These are phyloP conservation scores for Geranium brycei DNA, from an alignment of 345 rosid species.

Conservation along the genomic window DNA sequence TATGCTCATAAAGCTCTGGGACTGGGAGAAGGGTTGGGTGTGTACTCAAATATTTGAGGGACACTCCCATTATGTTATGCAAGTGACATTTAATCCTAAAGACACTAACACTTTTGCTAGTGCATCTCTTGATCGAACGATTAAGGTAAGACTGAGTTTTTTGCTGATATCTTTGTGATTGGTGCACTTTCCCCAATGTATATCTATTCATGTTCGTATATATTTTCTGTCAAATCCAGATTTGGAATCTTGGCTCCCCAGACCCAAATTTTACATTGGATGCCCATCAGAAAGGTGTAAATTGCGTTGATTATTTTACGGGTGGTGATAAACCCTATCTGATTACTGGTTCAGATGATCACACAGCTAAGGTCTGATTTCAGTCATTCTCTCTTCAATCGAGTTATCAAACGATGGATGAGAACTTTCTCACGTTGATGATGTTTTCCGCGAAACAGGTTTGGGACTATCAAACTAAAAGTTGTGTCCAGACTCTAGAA, in stretches of 20 bases:
- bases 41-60: slow-evolving; percentile 62
- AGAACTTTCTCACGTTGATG: slow-evolving; percentile 11
- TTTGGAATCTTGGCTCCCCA: slow-evolving; percentile 94
- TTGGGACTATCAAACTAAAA: slow-evolving; percentile 48
- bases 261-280: slow-evolving; percentile 86
- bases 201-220: slow-evolving; percentile 4
- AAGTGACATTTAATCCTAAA: no score
- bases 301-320: slow-evolving; percentile 55
- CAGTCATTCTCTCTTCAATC: neutral
- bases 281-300: slow-evolving; percentile 89
- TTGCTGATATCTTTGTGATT: neutral
- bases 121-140: slow-evolving; percentile 69
- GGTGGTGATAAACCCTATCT: slow-evolving; percentile 44
- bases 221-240: slow-evolving; percentile 27
- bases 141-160: slow-evolving; percentile 31
- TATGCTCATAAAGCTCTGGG: slow-evolving; percentile 77
- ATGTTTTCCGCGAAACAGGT: slow-evolving; percentile 34
- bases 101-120: slow-evolving; percentile 33
- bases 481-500: no score
- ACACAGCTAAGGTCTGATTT: slow-evolving; percentile 69
- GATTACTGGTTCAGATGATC: slow-evolving; percentile 91
- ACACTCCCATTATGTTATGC: slow-evolving; percentile 64
- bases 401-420: slow-evolving; percentile 2
- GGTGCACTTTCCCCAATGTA: slow-evolving; percentile 1
- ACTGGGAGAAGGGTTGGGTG: slow-evolving; percentile 65